Evolutionary conservation across 768 basidiomycete genomes (phyloP).

Genomic region (Collybia sordida): DNA sequence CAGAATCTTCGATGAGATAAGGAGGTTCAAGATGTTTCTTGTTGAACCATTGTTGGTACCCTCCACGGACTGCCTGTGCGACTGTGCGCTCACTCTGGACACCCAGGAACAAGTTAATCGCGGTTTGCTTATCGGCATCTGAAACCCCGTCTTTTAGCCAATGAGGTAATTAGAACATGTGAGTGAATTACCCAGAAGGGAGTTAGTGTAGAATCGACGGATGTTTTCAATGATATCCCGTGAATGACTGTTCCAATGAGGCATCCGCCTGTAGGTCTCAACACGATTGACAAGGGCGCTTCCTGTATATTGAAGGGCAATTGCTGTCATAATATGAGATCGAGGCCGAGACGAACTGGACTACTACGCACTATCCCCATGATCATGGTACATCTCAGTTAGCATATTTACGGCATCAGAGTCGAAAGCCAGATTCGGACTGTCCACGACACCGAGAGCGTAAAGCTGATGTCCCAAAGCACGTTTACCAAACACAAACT

Average conservation of each 20-base stretch:
- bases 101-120: conserved; percentile 96
- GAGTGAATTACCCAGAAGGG: conserved; percentile 66
- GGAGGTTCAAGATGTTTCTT: conserved; percentile 65
- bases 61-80: conserved; percentile 53
- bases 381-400: conserved; percentile 98
- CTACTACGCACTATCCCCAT: conserved; percentile 78
- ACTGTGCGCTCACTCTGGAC: conserved; percentile 58
- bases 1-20: conserved; percentile 68
- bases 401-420: conserved; percentile 95
- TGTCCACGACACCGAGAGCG: conserved; percentile 86
- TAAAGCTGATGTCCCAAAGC: conserved; percentile 95
- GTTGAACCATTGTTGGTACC: conserved; percentile 86
- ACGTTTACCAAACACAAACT: conserved; percentile 95
- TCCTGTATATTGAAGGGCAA: conserved; percentile 96
- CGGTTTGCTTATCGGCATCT: conserved; percentile 97
- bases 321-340: conserved; percentile 46
- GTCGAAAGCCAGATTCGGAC: conserved; percentile 85
- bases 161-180: background rate
- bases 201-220: conserved; percentile 92
- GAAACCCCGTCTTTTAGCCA: conserved; percentile 4
- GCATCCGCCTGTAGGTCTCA: conserved; percentile 93
- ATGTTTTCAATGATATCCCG: conserved; percentile 96
- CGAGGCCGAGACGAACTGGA: background rate
- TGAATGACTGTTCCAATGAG: conserved; percentile 97
- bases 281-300: conserved; percentile 95